Conservation (phyloP, 1,284 basidiomycete genomes). For the Gymnopus androsaceus region DNA sequence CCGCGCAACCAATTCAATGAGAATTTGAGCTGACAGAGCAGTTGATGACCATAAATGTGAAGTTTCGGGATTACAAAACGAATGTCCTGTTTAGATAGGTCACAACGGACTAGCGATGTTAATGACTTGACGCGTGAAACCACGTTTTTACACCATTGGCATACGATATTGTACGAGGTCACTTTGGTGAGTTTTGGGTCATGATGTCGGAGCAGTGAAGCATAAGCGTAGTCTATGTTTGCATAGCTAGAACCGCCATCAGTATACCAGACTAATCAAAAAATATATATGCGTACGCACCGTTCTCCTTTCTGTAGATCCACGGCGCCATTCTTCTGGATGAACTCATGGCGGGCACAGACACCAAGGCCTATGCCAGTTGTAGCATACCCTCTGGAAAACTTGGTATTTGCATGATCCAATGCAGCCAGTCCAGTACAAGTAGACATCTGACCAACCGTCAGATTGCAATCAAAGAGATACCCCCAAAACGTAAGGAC, state of each 20-base stretch:
- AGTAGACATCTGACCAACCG: too few relatives aligned
- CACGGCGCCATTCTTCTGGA: conserved; percentile 3
- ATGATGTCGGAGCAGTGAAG: too few relatives aligned
- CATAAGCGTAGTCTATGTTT: too few relatives aligned
- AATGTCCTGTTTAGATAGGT: background rate
- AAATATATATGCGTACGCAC: too few relatives aligned
- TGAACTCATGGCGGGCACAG: conserved; percentile 3
- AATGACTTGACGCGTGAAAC: conserved; percentile 14
- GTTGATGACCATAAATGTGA: conserved; percentile 8
- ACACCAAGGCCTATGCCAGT: background rate
- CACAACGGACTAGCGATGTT: conserved; percentile 10
- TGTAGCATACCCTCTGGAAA: conserved; percentile 2
- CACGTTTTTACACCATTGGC: conserved; percentile 21
- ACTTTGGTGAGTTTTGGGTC: too few relatives aligned
- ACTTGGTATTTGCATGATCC: too few relatives aligned
- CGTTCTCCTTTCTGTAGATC: too few relatives aligned
- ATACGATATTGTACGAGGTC: too few relatives aligned
- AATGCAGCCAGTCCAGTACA: too few relatives aligned
- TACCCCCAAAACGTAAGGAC: background rate
- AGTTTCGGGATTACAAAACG: conserved; percentile 8
- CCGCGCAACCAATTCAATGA: conserved; percentile 16
- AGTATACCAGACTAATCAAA: too few relatives aligned
- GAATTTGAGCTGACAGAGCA: conserved; percentile 19
- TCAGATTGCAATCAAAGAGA: background rate
- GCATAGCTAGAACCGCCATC: too few relatives aligned